A percentile compares a stretch with the other conserved stretches of the same genome.
Conservation (phyloP, 2,329 filamentous ascomycete genomes). For the Colletotrichum phormii region DNA sequence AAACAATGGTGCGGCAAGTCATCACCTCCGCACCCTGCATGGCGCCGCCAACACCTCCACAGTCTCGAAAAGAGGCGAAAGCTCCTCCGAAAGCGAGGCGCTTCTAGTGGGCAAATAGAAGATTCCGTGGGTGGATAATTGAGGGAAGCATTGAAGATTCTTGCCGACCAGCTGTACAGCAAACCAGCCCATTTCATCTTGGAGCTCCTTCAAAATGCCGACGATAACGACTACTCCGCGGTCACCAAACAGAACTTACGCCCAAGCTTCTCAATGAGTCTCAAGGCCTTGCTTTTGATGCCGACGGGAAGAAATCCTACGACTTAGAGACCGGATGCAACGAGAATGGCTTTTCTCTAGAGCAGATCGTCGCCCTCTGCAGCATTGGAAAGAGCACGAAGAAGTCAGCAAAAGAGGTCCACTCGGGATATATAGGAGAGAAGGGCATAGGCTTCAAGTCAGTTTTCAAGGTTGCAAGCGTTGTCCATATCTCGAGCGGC, state of each 20-base stretch:
- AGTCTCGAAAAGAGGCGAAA: not conserved
- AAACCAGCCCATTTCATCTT: constrained; percentile 50
- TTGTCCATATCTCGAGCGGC: constrained; percentile 45
- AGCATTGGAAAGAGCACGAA: constrained; percentile 49
- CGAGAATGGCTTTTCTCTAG: constrained; percentile 45
- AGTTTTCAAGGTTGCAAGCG: constrained; percentile 47
- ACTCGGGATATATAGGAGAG: constrained; percentile 47
- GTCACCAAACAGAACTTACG: no score
- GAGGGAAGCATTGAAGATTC: constrained; percentile 7
- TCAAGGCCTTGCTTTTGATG: not conserved
- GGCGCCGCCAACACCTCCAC: not conserved
- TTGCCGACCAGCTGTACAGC: constrained; percentile 47
- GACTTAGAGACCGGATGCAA: constrained; percentile 43
- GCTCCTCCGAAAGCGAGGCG: not conserved
- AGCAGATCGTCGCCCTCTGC: constrained; percentile 49
- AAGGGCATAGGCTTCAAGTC: constrained; percentile 53
- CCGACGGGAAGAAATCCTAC: not conserved
- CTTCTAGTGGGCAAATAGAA: not conserved
- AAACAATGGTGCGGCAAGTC: no score
- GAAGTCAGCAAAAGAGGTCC: constrained; percentile 32
- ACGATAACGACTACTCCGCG: constrained; percentile 46
- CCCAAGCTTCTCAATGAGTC: not conserved
- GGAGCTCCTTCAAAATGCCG: constrained; percentile 55
- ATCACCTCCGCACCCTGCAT: no score
- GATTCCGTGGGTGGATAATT: no score